A percentile compares a stretch with the other conserved stretches of the same genome.
Conservation (phyloP, 2,329 filamentous ascomycete genomes). For the Endocalyx cinctus region DNA sequence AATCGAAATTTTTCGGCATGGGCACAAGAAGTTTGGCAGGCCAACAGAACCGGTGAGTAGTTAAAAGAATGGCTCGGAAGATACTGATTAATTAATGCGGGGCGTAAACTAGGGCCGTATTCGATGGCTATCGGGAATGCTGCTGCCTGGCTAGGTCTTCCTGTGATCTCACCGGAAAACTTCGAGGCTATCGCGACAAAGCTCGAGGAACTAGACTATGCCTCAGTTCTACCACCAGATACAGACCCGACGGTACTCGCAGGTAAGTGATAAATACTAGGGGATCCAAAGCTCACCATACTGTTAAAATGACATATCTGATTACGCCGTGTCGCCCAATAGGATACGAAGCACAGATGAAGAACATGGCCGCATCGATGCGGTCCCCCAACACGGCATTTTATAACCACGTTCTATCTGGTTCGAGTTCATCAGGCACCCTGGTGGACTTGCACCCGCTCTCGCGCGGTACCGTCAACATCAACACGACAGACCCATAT, state of each 20-base stretch:
- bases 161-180: conserved; percentile 26
- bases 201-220: conserved; percentile 27
- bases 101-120: conserved; percentile 29
- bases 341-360: conserved; percentile 35
- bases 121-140: conserved; percentile 30
- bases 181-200: conserved; percentile 27
- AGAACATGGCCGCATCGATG: conserved; percentile 29
- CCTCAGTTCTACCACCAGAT: conserved; percentile 25
- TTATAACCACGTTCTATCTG: conserved; percentile 29
- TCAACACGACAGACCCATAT: conserved; percentile 34
- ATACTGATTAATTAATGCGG: too few species aligned
- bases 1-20: conserved; percentile 21
- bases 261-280: conserved; percentile 13
- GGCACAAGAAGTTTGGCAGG: conserved; percentile 23
- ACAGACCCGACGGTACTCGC: conserved; percentile 29
- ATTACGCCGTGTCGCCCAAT: too few species aligned
- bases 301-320: too few species aligned
- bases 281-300: too few species aligned
- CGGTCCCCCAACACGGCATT: conserved; percentile 31
- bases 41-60: conserved; percentile 21
- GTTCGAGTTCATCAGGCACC: conserved; percentile 17
- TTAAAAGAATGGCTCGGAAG: too few species aligned
- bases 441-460: conserved; percentile 27
- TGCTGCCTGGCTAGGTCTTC: conserved; percentile 32
- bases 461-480: conserved; percentile 33